Base-by-base conservation (phyloP, 1,284 basidiomycete genomes). In the Microbotryum violaceum region DNA sequence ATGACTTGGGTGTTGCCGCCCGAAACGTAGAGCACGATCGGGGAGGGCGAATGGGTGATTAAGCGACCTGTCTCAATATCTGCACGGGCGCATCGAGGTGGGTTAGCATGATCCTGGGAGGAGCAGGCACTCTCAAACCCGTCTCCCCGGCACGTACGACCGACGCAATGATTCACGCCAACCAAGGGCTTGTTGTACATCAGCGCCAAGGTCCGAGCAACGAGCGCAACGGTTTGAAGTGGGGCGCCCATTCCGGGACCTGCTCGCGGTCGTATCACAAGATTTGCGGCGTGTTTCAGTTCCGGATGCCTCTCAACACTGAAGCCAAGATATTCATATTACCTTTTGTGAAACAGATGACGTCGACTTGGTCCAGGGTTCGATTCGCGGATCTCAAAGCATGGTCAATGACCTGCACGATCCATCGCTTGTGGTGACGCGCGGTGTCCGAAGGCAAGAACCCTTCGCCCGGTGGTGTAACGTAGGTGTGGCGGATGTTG, bases 1-100 rank as follows among this genome's bases (percentile, higher is more conserved):
- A 99, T 97, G 42, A 99, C 93, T 77, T 99, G 96, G 0, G 96
- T 98, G 76, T 99, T 99, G 12, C 96, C 96, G 18, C 96, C 96
- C 0, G 93, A 97, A 14, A 99, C 96, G 74, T 99, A 99, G 42
- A 99, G 84, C 2, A 98, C 93, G 70, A 99, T 88, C 0, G 96
- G 96, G 72, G 97, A 96, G 62, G 85, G 84, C 2, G 96, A 93
- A 44, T 87, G 87, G 0, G 96, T 98, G 69, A 99, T 91, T 68
- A 91, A 84, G 45, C 96, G 82, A 23, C 96, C 96, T 89, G 98
- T 99, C 76, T 99, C 96, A 69, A 99, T 98, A 74, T 99, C 92
- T 96, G 75, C 18, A 23, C 7, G 31, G 6, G 12, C 12, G 37
- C 51, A 31, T 23, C 50, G 21, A 49, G 37, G 25, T 42, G 33